Evolutionary conservation across 495 filamentous ascomycete genomes (phyloP).

Genomic region (Cercophora samala): DNA sequence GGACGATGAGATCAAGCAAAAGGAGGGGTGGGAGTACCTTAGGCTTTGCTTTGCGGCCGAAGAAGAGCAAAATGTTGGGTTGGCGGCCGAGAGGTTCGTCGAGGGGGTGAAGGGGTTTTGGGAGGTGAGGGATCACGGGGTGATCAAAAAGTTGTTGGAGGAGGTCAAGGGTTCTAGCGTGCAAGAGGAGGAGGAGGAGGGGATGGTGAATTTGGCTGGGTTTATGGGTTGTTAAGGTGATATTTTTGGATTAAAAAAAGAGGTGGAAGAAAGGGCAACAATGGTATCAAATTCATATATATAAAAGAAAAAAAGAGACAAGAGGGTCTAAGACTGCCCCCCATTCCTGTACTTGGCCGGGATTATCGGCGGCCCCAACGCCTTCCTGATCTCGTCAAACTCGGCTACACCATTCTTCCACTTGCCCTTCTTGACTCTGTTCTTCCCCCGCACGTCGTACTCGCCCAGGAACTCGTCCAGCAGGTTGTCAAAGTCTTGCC

Average conservation of each 20-base stretch:
- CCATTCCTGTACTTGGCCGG: conserved; percentile 19
- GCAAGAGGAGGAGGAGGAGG: conserved; percentile 3
- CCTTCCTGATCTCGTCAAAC: conserved; percentile 84
- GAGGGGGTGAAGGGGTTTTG: conserved; percentile 71
- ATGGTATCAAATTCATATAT: neutral
- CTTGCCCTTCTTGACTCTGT: conserved; percentile 76
- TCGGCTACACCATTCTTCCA: conserved; percentile 78
- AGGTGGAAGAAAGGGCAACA: neutral
- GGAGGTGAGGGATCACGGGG: conserved; percentile 61
- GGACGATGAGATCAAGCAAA: conserved; percentile 50
- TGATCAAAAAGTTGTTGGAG: conserved; percentile 53
- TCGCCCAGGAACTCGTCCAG: conserved; percentile 89
- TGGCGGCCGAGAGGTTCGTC: conserved; percentile 58
- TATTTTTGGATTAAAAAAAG: too few relatives aligned
- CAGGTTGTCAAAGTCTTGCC: conserved; percentile 77
- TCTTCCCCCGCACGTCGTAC: conserved; percentile 74
- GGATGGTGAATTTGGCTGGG: conserved; percentile 13
- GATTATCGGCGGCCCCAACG: conserved; percentile 67
- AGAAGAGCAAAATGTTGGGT: conserved; percentile 60
- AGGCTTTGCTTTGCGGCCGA: conserved; percentile 87
- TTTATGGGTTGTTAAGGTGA: conserved; percentile 22
- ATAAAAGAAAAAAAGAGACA: neutral
- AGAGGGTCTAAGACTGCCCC: neutral
- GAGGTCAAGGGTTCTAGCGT: conserved; percentile 10
- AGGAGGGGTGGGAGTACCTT: conserved; percentile 60